Conservation (phyloP, 2,329 filamentous ascomycete species). For the Rhynchosporium graminicola region DNA sequence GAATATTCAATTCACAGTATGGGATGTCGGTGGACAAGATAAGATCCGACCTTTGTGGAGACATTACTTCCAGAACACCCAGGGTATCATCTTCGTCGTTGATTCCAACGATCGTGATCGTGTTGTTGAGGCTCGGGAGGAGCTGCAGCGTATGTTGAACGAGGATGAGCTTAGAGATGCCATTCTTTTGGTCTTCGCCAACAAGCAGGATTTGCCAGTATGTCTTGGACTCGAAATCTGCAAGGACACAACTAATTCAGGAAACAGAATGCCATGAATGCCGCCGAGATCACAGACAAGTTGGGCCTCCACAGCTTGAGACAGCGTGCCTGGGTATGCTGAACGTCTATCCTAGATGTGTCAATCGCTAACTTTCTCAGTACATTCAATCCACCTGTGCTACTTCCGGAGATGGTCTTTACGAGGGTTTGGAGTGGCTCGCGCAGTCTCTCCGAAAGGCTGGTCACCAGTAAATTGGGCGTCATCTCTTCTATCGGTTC, state of each 20-base stretch:
- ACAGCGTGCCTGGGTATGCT: slow-evolving; percentile 96
- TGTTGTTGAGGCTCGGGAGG: slow-evolving; percentile 94
- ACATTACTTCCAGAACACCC: slow-evolving; percentile 99
- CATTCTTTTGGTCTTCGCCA: slow-evolving; percentile 95
- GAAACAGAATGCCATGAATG: slow-evolving; percentile 94
- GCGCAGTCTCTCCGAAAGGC: slow-evolving; percentile 80
- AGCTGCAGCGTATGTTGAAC: slow-evolving; percentile 97
- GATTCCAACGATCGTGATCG: slow-evolving; percentile 98
- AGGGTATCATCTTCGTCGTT: slow-evolving; percentile 99
- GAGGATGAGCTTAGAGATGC: slow-evolving; percentile 98
- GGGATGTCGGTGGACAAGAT: slow-evolving; percentile 99
- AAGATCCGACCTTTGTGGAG: slow-evolving; percentile 99
- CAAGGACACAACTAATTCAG: slow-evolving; percentile 37
- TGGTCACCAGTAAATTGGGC: slow-evolving; percentile 58
- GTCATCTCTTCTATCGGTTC: slow-evolving; percentile 22
- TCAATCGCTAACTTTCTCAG: slow-evolving; percentile 47
- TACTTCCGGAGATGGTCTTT: slow-evolving; percentile 98
- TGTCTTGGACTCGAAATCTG: slow-evolving; percentile 44
- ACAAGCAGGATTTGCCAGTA: slow-evolving; percentile 99
- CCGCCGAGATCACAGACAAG: slow-evolving; percentile 99
- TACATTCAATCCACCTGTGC: slow-evolving; percentile 99
- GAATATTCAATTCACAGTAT: slow-evolving; percentile 99
- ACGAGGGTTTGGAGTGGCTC: slow-evolving; percentile 97
- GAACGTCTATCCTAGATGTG: slow-evolving; percentile 1
- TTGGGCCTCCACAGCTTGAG: slow-evolving; percentile 98